A percentile compares a stretch with the other conserved stretches of the same genome.
phyloP scores from a whole-genome alignment of 2,329 filamentous ascomycete species.

The Lachnellula willkommii region DNA sequence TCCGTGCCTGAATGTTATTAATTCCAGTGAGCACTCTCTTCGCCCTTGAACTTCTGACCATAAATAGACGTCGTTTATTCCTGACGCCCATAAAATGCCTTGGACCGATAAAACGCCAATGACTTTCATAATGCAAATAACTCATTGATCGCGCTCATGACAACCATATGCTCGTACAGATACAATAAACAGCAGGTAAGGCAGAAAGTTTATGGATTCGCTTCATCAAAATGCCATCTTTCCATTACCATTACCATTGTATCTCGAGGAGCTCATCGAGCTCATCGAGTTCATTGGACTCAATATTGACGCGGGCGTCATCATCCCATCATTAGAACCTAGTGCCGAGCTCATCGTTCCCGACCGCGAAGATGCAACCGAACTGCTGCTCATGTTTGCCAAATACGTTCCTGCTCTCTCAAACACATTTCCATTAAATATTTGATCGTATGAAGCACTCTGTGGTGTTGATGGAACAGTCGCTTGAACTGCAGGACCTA shows the following conservation, averaged over 20 bases:
- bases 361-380: slow-evolving; percentile 24
- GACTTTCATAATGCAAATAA: slow-evolving; percentile 1
- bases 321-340: slow-evolving; percentile 23
- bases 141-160: background rate
- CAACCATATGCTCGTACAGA: background rate
- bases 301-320: slow-evolving; percentile 24
- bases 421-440: slow-evolving; percentile 30
- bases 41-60: background rate
- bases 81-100: background rate
- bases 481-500: slow-evolving; percentile 85
- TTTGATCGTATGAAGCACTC: slow-evolving; percentile 25
- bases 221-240: slow-evolving; percentile 22
- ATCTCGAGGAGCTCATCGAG: slow-evolving; percentile 17
- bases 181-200: background rate
- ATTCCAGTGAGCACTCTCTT: background rate
- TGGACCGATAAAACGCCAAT: background rate
- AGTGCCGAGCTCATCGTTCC: slow-evolving; percentile 30
- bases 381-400: slow-evolving; percentile 20
- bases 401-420: slow-evolving; percentile 31
- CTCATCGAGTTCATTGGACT: slow-evolving; percentile 26
- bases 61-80: background rate
- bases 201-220: background rate
- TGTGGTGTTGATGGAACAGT: slow-evolving; percentile 70
- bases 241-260: slow-evolving; percentile 26
- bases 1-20: background rate